Base-by-base conservation (phyloP, 768 basidiomycete genomes). In the Russula emetica region DNA sequence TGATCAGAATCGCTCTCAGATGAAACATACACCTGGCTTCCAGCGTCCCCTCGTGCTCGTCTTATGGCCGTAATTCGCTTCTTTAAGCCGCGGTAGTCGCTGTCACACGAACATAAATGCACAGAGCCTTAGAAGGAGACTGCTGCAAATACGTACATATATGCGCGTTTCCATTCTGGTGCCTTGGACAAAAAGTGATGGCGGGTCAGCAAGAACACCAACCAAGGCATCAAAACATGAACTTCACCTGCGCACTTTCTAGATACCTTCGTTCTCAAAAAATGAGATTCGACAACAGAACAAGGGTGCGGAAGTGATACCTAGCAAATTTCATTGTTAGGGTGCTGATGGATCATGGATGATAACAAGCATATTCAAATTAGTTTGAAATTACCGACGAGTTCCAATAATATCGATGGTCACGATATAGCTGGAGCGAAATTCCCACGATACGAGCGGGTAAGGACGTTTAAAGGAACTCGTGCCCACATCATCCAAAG, bases 91-190 rank as follows among this genome's bases (percentile, higher is more conserved):
- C 60, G 66, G 54, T 69, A 69, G 30, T 69, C 68, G 18, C 68
- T 69, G 36, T 54, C 49, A 62, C 60, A 47, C 55, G 60, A 66
- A 45, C 47, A 45, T 8, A 3, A 53, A 58, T 18, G 44, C 24
- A 50, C 11, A 24, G 7, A 9, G 20, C 7, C 24, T 34, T 8
- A 34, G 63, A 55, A 38, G 6, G 3, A 5, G 40, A 49, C 2
- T 8, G 10, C 34, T 42, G 22, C 2, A 32, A n/a, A 24, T 16
- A 49, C 68, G 30, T 53, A 69, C 68, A 69, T 59, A 45, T 69
- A 69, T 61, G 68, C 68, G 9, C 66, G 62, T 42, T 69, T 69
- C 68, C 68, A 69, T 51, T 69, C 67, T 4, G 68, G 62, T 14
- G 66, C 58, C 68, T 69, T 53, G n/a, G 7, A 30, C 5, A 36